phyloP scores from a whole-genome alignment of 2,329 filamentous ascomycete genomes.

The Pyrenochaeta sp. region DNA sequence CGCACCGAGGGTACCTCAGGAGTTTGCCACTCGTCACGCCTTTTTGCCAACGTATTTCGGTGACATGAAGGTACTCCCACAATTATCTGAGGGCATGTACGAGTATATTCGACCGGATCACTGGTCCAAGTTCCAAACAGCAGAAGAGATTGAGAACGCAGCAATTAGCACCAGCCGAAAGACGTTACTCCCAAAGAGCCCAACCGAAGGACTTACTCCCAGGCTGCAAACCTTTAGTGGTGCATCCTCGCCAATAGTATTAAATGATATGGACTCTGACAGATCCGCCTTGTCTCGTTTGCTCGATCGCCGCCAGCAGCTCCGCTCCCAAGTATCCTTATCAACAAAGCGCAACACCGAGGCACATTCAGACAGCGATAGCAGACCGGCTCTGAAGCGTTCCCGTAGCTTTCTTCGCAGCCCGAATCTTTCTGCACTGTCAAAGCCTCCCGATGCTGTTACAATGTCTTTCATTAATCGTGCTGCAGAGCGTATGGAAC shows the following conservation, averaged over 20 bases:
- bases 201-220: not conserved
- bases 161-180: slow-evolving; percentile 2
- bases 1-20: not conserved
- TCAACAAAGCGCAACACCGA: slow-evolving; percentile 7
- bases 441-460: not conserved
- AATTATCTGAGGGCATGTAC: not conserved
- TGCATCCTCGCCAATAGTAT: not conserved
- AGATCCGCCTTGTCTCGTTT: not conserved
- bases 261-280: not conserved
- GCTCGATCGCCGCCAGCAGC: slow-evolving; percentile 1
- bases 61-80: slow-evolving; percentile 22
- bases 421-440: too few species aligned
- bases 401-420: too few species aligned
- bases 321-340: slow-evolving; percentile 2
- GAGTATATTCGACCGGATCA: slow-evolving; percentile 13
- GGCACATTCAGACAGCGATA: not conserved
- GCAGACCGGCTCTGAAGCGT: not conserved
- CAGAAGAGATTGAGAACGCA: slow-evolving; percentile 11
- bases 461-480: slow-evolving; percentile 3
- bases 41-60: slow-evolving; percentile 27
- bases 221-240: not conserved
- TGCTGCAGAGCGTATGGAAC: not conserved
- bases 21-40: not conserved
- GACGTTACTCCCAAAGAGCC: not conserved
- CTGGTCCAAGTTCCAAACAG: slow-evolving; percentile 24